Conservation (phyloP, 1,284 basidiomycete species). For the Pseudozyma flocculosa region DNA sequence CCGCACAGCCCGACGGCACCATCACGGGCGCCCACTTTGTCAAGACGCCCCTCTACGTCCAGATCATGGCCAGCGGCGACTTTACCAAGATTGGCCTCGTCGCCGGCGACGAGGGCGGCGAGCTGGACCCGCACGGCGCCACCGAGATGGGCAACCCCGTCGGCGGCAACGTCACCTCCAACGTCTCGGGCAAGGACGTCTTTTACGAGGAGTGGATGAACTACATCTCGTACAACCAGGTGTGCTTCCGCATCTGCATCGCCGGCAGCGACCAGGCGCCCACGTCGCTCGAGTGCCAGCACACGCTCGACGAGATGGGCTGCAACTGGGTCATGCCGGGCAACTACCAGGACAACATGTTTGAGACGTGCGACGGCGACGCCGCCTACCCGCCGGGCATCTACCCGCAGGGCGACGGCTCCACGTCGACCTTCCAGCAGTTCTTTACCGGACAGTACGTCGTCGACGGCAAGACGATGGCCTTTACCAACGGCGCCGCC, state of each 20-base stretch:
- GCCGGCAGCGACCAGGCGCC: conserved; percentile 45
- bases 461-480: conserved; percentile 26
- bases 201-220: conserved; percentile 64
- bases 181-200: conserved; percentile 61
- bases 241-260: conserved; percentile 57
- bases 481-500: conserved; percentile 52
- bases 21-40: conserved; percentile 56
- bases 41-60: conserved; percentile 59
- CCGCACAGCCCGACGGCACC: conserved; percentile 48
- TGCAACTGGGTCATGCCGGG: conserved; percentile 60
- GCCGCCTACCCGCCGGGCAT: conserved; percentile 57
- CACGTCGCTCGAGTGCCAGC: conserved; percentile 52
- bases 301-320: conserved; percentile 56
- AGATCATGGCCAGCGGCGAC: conserved; percentile 60
- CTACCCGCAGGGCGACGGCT: conserved; percentile 42
- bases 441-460: conserved; percentile 46
- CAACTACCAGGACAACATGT: conserved; percentile 46
- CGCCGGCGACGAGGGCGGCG: conserved; percentile 50
- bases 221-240: conserved; percentile 49
- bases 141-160: conserved; percentile 62
- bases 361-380: conserved; percentile 57
- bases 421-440: conserved; percentile 54
- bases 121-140: conserved; percentile 58
- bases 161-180: conserved; percentile 63
- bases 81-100: conserved; percentile 54